Percentiles rank a stretch among this genome's conserved stretches.
phyloP scores from a whole-genome alignment of 139 green algal genomes.

The Desmodesmus armatus region DNA sequence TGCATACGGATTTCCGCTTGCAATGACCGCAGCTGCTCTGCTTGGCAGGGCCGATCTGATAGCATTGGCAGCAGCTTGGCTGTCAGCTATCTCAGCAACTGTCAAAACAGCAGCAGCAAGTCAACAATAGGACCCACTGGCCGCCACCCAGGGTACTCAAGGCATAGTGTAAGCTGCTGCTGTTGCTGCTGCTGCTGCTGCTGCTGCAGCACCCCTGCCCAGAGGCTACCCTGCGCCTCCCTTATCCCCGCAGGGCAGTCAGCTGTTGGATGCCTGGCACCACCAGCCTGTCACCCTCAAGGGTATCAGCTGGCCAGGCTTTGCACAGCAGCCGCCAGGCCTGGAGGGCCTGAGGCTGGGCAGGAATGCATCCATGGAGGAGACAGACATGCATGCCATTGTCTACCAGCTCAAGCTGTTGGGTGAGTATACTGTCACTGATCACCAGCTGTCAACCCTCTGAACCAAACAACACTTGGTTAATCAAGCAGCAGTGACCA shows the following conservation, averaged over 20 bases:
- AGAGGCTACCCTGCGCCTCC: constrained; percentile 38
- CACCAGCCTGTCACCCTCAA: constrained; percentile 1
- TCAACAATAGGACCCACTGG: too few relatives aligned
- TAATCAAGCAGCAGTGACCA: too few relatives aligned
- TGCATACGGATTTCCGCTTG: background rate
- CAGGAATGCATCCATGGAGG: background rate
- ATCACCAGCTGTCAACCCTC: background rate
- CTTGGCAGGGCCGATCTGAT: too few relatives aligned
- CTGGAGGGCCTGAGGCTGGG: constrained; percentile 23
- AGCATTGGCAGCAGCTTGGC: too few relatives aligned
- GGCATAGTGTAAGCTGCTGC: background rate
- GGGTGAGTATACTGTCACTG: too few relatives aligned
- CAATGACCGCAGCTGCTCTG: too few relatives aligned
- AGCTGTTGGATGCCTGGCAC: constrained; percentile 33
- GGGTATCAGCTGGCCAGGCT: constrained; percentile 37
- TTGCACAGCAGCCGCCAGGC: constrained; percentile 18
- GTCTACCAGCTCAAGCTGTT: constrained; percentile 38
- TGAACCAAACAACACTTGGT: background rate
- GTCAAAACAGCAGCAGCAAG: too few relatives aligned
- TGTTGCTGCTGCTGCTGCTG: background rate
- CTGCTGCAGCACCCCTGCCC: constrained; percentile 22
- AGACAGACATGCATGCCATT: constrained; percentile 37
- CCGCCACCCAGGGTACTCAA: too few relatives aligned
- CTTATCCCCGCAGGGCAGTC: background rate
- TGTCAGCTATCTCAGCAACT: too few relatives aligned